Evolutionary conservation across 1,284 basidiomycete genomes (phyloP).

Genomic region (Polyporus tsugae): DNA sequence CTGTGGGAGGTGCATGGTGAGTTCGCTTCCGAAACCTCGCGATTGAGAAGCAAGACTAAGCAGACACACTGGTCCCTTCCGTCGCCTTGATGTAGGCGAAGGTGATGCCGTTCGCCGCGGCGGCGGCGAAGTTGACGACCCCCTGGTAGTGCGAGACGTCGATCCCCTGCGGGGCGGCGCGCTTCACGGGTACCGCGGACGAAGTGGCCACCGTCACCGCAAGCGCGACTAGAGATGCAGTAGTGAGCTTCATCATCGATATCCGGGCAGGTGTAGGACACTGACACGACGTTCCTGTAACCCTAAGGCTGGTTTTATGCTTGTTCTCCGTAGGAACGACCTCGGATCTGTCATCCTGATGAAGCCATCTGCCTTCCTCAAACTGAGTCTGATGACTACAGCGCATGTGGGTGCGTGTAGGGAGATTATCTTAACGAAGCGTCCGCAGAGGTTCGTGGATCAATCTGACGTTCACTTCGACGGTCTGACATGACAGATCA

Average conservation of each 20-base stretch:
- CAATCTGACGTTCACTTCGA: background rate
- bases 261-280: background rate
- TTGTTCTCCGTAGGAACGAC: background rate
- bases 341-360: background rate
- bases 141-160: slow-evolving; percentile 68
- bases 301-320: background rate
- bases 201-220: slow-evolving; percentile 18
- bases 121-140: slow-evolving; percentile 59
- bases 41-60: background rate
- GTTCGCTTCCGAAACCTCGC: background rate
- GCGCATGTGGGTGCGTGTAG: background rate
- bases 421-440: background rate
- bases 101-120: slow-evolving; percentile 61
- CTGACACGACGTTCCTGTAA: background rate
- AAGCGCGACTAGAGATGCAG: slow-evolving; percentile 15
- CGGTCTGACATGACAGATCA: background rate
- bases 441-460: background rate
- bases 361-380: background rate
- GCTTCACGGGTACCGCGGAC: slow-evolving; percentile 38
- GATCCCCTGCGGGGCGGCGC: slow-evolving; percentile 56
- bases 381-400: background rate
- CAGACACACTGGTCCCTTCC: slow-evolving; percentile 61
- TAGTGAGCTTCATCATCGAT: slow-evolving; percentile 22
- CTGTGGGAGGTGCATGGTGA: slow-evolving; percentile 34
- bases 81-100: slow-evolving; percentile 80